A percentile compares a stretch with the other conserved stretches of the same genome.
Evolutionary conservation across 2,329 filamentous ascomycete species (phyloP).

Genomic region (Botrytis hyacinthi): DNA sequence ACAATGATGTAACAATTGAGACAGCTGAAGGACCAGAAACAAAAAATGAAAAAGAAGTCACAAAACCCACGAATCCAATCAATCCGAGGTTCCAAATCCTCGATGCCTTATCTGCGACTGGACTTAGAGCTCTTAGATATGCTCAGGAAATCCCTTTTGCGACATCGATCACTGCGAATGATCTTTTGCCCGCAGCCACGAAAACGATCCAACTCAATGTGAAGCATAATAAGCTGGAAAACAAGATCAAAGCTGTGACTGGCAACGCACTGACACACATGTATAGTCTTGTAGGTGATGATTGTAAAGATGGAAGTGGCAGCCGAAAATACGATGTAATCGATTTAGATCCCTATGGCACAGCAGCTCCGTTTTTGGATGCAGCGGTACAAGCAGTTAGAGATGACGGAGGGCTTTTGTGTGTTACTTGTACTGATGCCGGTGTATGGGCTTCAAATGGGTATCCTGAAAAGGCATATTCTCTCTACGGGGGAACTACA

Average conservation of each 20-base stretch:
- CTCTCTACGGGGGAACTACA: conserved; percentile 88
- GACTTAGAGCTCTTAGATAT: conserved; percentile 86
- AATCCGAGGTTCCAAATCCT: conserved; percentile 70
- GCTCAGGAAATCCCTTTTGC: conserved; percentile 84
- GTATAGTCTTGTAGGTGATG: conserved; percentile 66
- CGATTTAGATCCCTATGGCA: conserved; percentile 94
- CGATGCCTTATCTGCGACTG: conserved; percentile 91
- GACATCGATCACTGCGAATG: conserved; percentile 83
- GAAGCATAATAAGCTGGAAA: conserved; percentile 71
- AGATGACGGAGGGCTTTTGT: conserved; percentile 83
- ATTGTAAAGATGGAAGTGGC: conserved; percentile 36
- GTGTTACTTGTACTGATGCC: conserved; percentile 94
- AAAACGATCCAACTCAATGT: conserved; percentile 82
- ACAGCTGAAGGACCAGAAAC: neutral
- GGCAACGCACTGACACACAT: conserved; percentile 89
- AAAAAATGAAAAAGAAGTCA: neutral
- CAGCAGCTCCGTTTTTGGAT: conserved; percentile 88
- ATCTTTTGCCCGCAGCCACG: conserved; percentile 75
- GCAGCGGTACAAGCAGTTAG: conserved; percentile 81
- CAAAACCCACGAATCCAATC: conserved; percentile 19
- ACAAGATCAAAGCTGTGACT: conserved; percentile 69
- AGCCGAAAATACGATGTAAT: conserved; percentile 83
- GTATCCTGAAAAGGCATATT: conserved; percentile 90
- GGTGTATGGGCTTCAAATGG: conserved; percentile 92
- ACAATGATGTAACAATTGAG: neutral